phyloP scores from a whole-genome alignment of 1,139 yeast species.

The Candida dubliniensis region DNA sequence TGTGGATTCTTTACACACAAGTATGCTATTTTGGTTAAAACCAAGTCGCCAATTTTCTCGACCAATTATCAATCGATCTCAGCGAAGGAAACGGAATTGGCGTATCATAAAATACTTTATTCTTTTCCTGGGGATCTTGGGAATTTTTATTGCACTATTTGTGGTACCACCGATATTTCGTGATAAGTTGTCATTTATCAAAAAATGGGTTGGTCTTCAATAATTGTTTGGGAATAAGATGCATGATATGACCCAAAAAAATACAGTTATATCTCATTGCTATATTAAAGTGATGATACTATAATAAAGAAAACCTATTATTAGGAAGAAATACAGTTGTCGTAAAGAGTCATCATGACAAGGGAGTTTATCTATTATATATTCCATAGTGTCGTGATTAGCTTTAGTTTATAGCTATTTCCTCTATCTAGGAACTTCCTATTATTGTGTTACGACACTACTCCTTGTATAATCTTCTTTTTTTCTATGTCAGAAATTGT shows the following conservation, averaged over 20 bases:
- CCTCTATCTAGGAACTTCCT: no score
- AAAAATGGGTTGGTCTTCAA: neutral
- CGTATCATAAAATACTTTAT: slow-evolving; percentile 19
- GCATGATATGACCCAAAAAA: neutral
- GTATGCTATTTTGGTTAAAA: slow-evolving; percentile 39
- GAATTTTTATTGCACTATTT: slow-evolving; percentile 20
- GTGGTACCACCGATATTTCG: slow-evolving; percentile 13
- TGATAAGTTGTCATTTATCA: slow-evolving; percentile 6
- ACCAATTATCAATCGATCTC: slow-evolving; percentile 26
- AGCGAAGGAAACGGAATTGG: slow-evolving; percentile 18
- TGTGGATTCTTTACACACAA: slow-evolving; percentile 41
- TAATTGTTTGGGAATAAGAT: neutral
- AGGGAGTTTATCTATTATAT: no score
- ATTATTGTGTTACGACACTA: no score
- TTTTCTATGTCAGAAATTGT: neutral
- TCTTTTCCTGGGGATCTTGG: slow-evolving; percentile 21
- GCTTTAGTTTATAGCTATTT: no score
- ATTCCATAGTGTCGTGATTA: no score
- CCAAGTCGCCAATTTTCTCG: slow-evolving; percentile 28
- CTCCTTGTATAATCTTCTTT: no score
- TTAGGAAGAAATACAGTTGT: no score
- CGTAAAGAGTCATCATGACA: no score
- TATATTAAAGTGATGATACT: no score
- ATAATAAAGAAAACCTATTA: no score
- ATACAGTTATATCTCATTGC: no score